These are phyloP conservation scores for Cyathus olla DNA, from an alignment of 1,284 basidiomycete species.

Conservation along the genomic window DNA sequence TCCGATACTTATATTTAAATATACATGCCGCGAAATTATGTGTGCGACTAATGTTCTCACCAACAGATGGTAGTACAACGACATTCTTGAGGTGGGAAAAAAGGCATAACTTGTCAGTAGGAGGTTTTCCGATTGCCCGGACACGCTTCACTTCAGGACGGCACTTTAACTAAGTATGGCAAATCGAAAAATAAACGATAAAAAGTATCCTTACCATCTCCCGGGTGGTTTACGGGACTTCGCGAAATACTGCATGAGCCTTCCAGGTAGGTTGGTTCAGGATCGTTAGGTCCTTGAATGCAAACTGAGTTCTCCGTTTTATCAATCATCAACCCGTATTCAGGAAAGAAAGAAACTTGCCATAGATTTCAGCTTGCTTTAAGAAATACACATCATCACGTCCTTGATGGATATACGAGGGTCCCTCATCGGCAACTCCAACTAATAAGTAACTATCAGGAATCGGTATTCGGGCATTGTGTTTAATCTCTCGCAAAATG, in stretches of 20 bases:
- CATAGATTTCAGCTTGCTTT: constrained; percentile 68
- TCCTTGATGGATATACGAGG: constrained; percentile 62
- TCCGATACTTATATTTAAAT: not conserved
- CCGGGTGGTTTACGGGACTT: constrained; percentile 77
- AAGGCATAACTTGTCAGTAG: constrained; percentile 62
- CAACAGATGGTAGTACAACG: constrained; percentile 78
- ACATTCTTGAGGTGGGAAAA: constrained; percentile 77
- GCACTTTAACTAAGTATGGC: not conserved
- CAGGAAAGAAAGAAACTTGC: constrained; percentile 42
- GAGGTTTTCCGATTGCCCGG: constrained; percentile 77
- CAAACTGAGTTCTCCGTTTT: constrained; percentile 54
- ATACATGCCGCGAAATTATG: no score
- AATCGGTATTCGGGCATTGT: constrained; percentile 78
- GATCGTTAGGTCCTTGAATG: constrained; percentile 58
- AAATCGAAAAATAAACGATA: not conserved
- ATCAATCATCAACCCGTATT: constrained; percentile 13
- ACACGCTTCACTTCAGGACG: constrained; percentile 67
- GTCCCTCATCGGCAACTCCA: constrained; percentile 84
- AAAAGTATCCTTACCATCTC: constrained; percentile 62
- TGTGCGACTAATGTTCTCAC: no score
- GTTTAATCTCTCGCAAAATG: constrained; percentile 78
- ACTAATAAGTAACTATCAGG: constrained; percentile 75
- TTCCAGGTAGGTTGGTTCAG: constrained; percentile 60
- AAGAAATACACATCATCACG: constrained; percentile 64
- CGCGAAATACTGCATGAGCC: constrained; percentile 72